Base-by-base conservation (phyloP, 1,284 basidiomycete species). In the Cutaneotrichosporon cavernicola region DNA sequence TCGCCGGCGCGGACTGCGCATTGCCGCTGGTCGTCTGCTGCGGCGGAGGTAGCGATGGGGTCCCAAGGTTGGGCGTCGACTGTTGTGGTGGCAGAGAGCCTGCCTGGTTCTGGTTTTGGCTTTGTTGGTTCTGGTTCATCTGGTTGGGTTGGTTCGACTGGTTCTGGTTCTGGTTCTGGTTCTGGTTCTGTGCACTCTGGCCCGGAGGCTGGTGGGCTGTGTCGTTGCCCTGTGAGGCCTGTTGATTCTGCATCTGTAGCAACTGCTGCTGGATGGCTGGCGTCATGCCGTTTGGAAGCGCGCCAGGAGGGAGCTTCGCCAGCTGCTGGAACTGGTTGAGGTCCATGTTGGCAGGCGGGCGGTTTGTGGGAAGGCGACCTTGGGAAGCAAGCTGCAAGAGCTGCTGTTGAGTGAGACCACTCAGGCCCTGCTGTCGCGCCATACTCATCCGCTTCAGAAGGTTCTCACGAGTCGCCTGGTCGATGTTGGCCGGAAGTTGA, bases 231-330 rank as follows among this genome's bases (percentile, higher is more conserved):
- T 62, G 57, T 16, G 51, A 32, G 21, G 32, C 51, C 46, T 62
- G 60, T 7, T 40, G 38, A 26, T 64, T 61, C 55, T 67, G 63
- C 57, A 63, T 60, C 9, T 61, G 53, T 3, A 65, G 46, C 26
- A 65, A 43, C 34, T 65, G 64, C 55, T 65, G 64, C 62, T 68
- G 67, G 9, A 65, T 34, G 9, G 51, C 56, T 5, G 58, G 61
- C 6, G 63, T 38, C 22, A 65, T 47, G 2, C 57, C 32, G n/a
- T 57, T 62, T 34, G 56, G 50, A 9, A 60, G 51, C 46, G 55
- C 43, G 5, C 55, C 55, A 14, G 55, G 36, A 62, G 64, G 53
- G 55, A 52, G 14, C 38, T 50, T 56, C n/a, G 36, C 47, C 18
- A 61, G 34, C 56, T 68, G 64, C 53, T 67, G 66, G 5, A 68